Base-by-base conservation (phyloP, 345 rosid genomes). In the Citrus maxima region DNA sequence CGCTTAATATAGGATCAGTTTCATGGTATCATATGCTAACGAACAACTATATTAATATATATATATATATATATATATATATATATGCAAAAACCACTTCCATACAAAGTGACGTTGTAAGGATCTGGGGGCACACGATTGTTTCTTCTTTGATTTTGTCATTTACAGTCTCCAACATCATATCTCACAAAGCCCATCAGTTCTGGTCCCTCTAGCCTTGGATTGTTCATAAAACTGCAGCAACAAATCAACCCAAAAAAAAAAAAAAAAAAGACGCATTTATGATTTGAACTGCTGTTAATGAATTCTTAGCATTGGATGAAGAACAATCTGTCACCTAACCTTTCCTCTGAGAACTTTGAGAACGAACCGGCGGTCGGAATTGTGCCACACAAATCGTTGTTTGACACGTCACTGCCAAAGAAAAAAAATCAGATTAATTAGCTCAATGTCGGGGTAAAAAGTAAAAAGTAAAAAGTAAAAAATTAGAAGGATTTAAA, bases 161-260 rank as follows among this genome's bases (percentile, higher is more conserved):
- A 86, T 80, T 76, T 73, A 82, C 96, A 90, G 82, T 82, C 83
- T 32, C 89, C 86, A 0, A 65, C 79, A 40, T 86, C 91, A 16
- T 92, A 92, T 77, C 93, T 88, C 76, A 92, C 97, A 77, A 87
- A 89, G 19, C 97, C 97, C 91, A 90, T 84, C 63, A 92, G 87
- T 76, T 92, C 94, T 12, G 93, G 97, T 51, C 97, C 97, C 88
- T 89, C 86, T 42, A 89, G 84, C 80, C 88, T 86, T 27, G 92
- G 79, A 79, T 92, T 92, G 59, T 86, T 89, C 76, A 59, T 56
- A 58, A 87, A 90, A 72, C 97, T 92, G 87, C 80, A 80, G 27
- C 42, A 18, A 54, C 51, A 0, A 46, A 46, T 46, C 18, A 12
- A 46, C 37, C 37, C 37, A 35, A 35, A 35, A 34, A 34, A 35